Base-by-base conservation (phyloP, 2,329 filamentous ascomycete species). In the Zymoseptoria ardabiliae region DNA sequence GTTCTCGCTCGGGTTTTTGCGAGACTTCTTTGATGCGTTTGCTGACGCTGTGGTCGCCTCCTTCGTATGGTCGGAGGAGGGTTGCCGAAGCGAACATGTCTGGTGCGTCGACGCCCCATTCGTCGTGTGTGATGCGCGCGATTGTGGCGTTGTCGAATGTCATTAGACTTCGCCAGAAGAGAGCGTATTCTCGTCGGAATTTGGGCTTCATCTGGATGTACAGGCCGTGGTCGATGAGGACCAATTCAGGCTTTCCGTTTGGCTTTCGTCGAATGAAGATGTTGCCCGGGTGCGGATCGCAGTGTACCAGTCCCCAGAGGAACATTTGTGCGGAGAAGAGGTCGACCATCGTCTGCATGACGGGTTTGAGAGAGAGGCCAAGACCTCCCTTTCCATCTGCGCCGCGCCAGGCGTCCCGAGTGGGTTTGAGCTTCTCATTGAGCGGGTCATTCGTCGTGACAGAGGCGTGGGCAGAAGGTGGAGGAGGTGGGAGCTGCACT, bases 301-400 rank as follows among this genome's bases (percentile, higher is more conserved):
- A 97, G 77, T 99, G 93, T 0, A 97, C 90, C 50, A 90, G 83
- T 11, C 94, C 94, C 90, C 91, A 97, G 65, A 96, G 87, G 79
- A 97, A 99, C 82, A 97, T 97, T 72, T 97, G 93, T 2, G 91
- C 92, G n/a, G 88, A 90, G 78, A 97, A 99, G 35, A 97, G 82
- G 72, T 97, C 93, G 54, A 97, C 85, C 86, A 97, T 97, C 30
- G 91, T 97, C 5, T 88, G 89, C 94, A 97, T 97, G 60, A 97
- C 91, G 60, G 93, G 88, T 70, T 89, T 89, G 28, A 91, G 79
- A 7, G 85, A 86, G 2, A 99, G 78, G 0, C 94, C 94, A 0
- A 97, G 83, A 0, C 94, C 94, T 54, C 92, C 93, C 61, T 84
- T 85, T 23, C 85, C 83, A 54, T 84, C 82, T 6, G 75, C 77